Evolutionary conservation across 208 protist species (phyloP), one percentile per base, ranked within the genome.

Genomic region (Leishmania guyanensis): DNA sequence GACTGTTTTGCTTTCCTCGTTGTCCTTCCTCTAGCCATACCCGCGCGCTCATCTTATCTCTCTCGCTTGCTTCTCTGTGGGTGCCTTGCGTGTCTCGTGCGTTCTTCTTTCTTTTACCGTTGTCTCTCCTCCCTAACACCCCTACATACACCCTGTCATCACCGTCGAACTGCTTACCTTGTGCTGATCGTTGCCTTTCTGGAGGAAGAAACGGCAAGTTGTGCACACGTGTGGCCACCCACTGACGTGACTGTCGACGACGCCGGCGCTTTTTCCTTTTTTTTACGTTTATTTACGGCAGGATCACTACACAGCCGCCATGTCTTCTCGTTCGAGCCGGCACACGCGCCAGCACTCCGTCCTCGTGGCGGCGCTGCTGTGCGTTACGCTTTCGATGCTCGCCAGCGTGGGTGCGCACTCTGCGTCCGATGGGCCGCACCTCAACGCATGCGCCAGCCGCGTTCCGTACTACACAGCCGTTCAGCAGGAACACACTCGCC

Each of bases 401-500:
- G 39, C 46, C 26, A 56, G 68, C 51, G 70, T 54, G 2, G 70
- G 76, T 56, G 70, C 69, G 54, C 33, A 14, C 12, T 68, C 81
- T 12, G 76, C 50, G 3, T 60, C 80, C 20, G 22, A 29, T 36
- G 80, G 5, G 68, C 29, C 48, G 3, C 39, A 39, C 39, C 0
- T 53, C 29, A 17, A 20, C 46, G 36, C 10, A 14, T 84, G 81
- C 70, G 72, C 69, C 26, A 48, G 58, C 22, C 39, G 0, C 60
- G 65, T 80, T 6, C 81, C 81, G 36, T 77, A 51, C 60, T 84
- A 78, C 70, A 80, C 81, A 3, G 50, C 56, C 50, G 53, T 48
- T 1, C 56, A 80, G 75, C 53, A 84, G 68, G 43, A 77, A 36
- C 74, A 75, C 70, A 84, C 81, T 5, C 76, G 77, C 50, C 26